These are phyloP conservation scores for Hemileccinum impolitum DNA, from an alignment of 768 basidiomycete species.

Conservation along the genomic window DNA sequence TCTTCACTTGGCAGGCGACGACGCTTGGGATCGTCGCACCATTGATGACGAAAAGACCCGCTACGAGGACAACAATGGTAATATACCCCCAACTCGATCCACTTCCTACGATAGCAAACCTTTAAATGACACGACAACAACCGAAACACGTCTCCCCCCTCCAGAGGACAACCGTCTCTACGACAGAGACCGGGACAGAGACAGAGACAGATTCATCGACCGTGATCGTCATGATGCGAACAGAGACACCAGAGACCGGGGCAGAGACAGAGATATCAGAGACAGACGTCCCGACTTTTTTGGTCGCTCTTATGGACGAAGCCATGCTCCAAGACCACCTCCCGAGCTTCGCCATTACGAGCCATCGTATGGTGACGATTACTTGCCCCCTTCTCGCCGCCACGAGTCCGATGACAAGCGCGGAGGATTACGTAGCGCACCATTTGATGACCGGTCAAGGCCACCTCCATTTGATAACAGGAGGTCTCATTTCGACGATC, in stretches of 20 bases:
- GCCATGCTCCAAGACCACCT: slow-evolving; percentile 40
- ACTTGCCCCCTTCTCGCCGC: slow-evolving; percentile 33
- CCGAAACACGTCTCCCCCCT: slow-evolving; percentile 14
- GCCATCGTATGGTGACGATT: slow-evolving; percentile 36
- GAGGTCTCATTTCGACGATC: slow-evolving; percentile 29
- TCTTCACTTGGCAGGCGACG: slow-evolving; percentile 19
- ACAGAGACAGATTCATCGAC: slow-evolving; percentile 32
- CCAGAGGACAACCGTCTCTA: slow-evolving; percentile 31
- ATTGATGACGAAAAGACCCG: slow-evolving; percentile 30
- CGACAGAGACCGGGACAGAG: slow-evolving; percentile 36
- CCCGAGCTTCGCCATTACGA: slow-evolving; percentile 50
- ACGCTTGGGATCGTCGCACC: slow-evolving; percentile 28
- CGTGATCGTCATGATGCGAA: slow-evolving; percentile 24
- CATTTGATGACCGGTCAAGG: slow-evolving; percentile 22
- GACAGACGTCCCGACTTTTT: slow-evolving; percentile 38
- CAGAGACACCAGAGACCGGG: slow-evolving; percentile 24
- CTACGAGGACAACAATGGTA: slow-evolving; percentile 23
- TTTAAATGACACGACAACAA: slow-evolving; percentile 4
- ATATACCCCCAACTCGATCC: slow-evolving; percentile 2
- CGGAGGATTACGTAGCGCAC: slow-evolving; percentile 15
- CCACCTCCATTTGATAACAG: slow-evolving; percentile 31
- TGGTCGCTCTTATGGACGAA: slow-evolving; percentile 38
- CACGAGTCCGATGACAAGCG: slow-evolving; percentile 32
- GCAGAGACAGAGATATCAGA: slow-evolving; percentile 32
- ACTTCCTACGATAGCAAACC: slow-evolving; percentile 12